phyloP scores from a whole-genome alignment of 2,329 filamentous ascomycete genomes.

The Fusarium sp. region DNA sequence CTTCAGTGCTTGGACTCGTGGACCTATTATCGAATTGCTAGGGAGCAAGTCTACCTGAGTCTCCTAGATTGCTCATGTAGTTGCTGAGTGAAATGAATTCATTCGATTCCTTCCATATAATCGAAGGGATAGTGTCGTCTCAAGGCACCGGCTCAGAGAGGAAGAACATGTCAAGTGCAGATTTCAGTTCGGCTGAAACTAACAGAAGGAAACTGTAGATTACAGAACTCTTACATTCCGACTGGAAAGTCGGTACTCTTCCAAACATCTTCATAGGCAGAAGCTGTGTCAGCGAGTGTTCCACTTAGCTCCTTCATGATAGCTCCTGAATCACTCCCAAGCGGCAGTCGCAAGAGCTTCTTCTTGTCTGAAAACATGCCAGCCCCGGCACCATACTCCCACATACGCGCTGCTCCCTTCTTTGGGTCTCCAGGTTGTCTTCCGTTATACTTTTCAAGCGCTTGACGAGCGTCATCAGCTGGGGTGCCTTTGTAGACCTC shows the following conservation, averaged over 20 bases:
- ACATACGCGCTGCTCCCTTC: background rate
- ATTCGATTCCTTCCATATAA: no score
- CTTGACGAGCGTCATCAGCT: background rate
- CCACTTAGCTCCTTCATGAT: background rate
- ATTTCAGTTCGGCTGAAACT: no score
- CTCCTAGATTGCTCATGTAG: no score
- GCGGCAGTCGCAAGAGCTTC: background rate
- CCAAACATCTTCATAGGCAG: background rate
- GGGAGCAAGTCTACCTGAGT: no score
- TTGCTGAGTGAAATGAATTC: no score
- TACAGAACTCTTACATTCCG: no score
- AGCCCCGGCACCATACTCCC: background rate
- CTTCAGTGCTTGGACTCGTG: no score
- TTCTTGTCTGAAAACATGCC: background rate
- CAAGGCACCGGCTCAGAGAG: no score
- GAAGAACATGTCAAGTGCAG: no score
- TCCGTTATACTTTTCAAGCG: background rate
- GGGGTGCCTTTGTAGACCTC: background rate
- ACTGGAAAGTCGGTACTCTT: background rate
- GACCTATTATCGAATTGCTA: no score
- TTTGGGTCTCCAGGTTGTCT: background rate
- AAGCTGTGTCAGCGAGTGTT: background rate
- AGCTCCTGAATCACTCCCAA: background rate
- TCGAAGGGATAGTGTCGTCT: no score
- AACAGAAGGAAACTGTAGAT: no score